Evolutionary conservation across 2,329 filamentous ascomycete genomes (phyloP).

Genomic region (Arthrobotrys entomopaga): DNA sequence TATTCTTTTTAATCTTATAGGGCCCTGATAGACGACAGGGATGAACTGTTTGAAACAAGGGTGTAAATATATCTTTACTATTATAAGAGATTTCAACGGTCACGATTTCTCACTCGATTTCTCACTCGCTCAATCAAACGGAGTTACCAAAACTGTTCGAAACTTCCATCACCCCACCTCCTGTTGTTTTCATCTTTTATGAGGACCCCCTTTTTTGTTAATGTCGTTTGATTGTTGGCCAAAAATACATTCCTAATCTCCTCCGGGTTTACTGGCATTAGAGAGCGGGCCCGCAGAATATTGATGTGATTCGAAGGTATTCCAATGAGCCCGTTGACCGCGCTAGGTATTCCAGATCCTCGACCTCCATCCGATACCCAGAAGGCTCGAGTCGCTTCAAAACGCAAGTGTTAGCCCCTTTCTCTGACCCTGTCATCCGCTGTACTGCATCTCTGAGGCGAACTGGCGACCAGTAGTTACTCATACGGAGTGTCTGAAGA

Average conservation of each 20-base stretch:
- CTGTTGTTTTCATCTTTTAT: too few species aligned
- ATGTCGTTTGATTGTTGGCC: not conserved
- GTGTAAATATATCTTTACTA: too few species aligned
- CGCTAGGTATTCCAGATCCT: slow-evolving; percentile 1
- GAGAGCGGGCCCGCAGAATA: too few species aligned
- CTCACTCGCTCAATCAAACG: too few species aligned
- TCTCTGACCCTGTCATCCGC: not conserved
- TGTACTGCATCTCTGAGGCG: not conserved
- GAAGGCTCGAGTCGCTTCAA: slow-evolving; percentile 1
- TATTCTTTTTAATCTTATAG: too few species aligned
- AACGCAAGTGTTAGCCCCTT: not conserved
- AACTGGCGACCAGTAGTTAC: not conserved
- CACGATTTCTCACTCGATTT: too few species aligned
- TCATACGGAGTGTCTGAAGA: slow-evolving; percentile 7
- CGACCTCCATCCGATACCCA: not conserved
- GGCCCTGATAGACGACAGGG: too few species aligned
- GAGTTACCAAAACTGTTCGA: too few species aligned
- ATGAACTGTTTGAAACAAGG: too few species aligned
- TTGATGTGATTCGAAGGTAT: slow-evolving; percentile 7
- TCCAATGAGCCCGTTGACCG: not conserved
- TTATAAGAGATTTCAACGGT: too few species aligned
- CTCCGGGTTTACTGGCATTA: not conserved
- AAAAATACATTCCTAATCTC: slow-evolving; percentile 1
- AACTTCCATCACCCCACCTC: too few species aligned
- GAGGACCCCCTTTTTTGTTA: too few species aligned